Base-by-base conservation (phyloP, 257 asterid genomes). In the Solanum ahanhuiri region DNA sequence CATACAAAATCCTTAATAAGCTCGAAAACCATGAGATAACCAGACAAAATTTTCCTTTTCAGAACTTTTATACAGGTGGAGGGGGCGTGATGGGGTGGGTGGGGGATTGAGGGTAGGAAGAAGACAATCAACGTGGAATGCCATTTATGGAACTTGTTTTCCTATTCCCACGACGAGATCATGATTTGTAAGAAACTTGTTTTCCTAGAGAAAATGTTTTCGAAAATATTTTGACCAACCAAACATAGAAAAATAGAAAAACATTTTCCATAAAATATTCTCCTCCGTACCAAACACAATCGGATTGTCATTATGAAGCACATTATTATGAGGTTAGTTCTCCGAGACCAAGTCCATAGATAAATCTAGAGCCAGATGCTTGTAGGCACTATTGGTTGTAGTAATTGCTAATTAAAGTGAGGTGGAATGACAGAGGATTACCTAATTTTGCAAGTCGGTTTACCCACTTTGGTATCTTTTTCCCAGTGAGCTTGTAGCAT, bases 401-500 rank as follows among this genome's bases (percentile, higher is more conserved):
- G 83, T 18, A 18, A n/a, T 67, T 71, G 57, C 30, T 35, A 70
- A 71, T 17, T 35, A 60, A 75, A 87, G 51, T 9, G 39, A 54
- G n/a, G 60, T 41, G 35, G 48, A 60, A 64, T 14, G 43, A 69
- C 23, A 54, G 51, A 84, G 33, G 69, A 82, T 7, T 90, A 94
- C 99, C 99, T 91, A 96, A 91, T 89, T 93, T 95, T 64, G 99
- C 99, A 72, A 95, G 93, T 33, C 99, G 95, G 92, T 96, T 95
- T 20, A 96, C 98, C 99, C 99, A 96, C 86, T 94, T 94, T 77
- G 99, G 99, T 58, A 93, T 94, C 87, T 83, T 88, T 88, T 95
- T 93, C 54, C 99, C 97, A 0, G 99, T 95, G 71, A 96, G 90
- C 91, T 93, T 91, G 92, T 89, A 83, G 89, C 98, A 94, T 82